A percentile compares a stretch with the other conserved stretches of the same genome.
Conservation (phyloP, 805 yeast species). For the Candida ulmi region DNA sequence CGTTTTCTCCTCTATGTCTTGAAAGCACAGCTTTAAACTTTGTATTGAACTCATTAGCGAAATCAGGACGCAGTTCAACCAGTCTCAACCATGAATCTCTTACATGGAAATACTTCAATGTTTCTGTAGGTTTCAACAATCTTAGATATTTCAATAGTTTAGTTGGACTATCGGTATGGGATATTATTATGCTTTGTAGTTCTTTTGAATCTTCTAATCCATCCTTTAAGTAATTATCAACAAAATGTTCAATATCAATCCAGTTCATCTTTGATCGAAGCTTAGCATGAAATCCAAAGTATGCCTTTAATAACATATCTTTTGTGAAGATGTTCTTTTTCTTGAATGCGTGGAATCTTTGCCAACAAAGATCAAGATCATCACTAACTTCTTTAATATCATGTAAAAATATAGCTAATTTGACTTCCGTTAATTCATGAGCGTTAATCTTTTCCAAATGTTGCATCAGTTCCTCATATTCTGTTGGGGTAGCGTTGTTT, state of each 20-base stretch:
- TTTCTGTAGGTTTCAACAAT: background rate
- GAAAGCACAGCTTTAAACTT: background rate
- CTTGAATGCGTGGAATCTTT: background rate
- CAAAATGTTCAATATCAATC: slow-evolving; percentile 6
- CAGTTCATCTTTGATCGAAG: slow-evolving; percentile 6
- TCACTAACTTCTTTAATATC: background rate
- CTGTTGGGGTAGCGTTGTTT: slow-evolving; percentile 3
- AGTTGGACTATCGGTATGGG: background rate
- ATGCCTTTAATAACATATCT: slow-evolving; percentile 7
- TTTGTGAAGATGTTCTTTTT: background rate
- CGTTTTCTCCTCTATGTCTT: background rate
- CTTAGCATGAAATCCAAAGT: slow-evolving; percentile 6
- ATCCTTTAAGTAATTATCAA: slow-evolving; percentile 6
- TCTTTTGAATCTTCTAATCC: slow-evolving; percentile 3
- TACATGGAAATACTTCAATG: slow-evolving; percentile 1
- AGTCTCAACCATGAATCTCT: background rate
- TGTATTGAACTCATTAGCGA: background rate
- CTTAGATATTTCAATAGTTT: background rate
- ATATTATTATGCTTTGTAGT: slow-evolving; percentile 4
- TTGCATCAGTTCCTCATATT: slow-evolving; percentile 1
- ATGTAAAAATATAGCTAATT: slow-evolving; percentile 5
- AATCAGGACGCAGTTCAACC: slow-evolving; percentile 1
- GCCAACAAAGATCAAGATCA: background rate
- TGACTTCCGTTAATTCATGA: slow-evolving; percentile 4
- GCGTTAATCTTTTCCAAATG: slow-evolving; percentile 8